Conservation (phyloP, 495 filamentous ascomycete genomes). For the Penicillium desertorum region DNA sequence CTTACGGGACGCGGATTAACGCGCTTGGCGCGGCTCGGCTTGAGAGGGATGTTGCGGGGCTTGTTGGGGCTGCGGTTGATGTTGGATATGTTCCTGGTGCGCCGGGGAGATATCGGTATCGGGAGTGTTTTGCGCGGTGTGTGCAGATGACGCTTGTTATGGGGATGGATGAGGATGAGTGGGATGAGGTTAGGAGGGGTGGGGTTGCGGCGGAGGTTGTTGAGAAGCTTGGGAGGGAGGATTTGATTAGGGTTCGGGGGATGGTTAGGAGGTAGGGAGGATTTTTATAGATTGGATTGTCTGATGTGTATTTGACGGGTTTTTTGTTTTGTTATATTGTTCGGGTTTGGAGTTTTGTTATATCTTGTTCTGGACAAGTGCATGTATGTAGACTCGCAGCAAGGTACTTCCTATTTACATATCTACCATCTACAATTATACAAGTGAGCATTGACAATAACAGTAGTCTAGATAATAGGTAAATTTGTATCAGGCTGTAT, state of each 20-base stretch:
- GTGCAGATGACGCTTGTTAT: conserved; percentile 85
- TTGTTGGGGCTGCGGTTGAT: conserved; percentile 72
- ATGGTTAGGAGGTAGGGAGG: conserved; percentile 48
- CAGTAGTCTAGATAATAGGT: background rate
- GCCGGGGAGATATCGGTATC: conserved; percentile 62
- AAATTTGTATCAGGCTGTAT: conserved; percentile 1
- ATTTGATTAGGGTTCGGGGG: conserved; percentile 59
- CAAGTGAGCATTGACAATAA: background rate
- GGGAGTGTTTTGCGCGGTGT: conserved; percentile 77
- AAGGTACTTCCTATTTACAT: background rate
- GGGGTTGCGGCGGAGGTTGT: conserved; percentile 45
- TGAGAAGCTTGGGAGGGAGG: conserved; percentile 57
- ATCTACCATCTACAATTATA: background rate
- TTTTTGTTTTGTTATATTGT: background rate
- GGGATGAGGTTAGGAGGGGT: conserved; percentile 67
- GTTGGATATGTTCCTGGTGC: conserved; percentile 50
- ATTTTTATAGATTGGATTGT: background rate
- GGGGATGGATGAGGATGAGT: conserved; percentile 98
- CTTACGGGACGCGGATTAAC: conserved; percentile 76
- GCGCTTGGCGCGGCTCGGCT: conserved; percentile 81
- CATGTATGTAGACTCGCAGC: background rate
- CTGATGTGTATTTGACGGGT: background rate
- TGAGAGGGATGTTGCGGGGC: conserved; percentile 81
- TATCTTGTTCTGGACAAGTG: background rate
- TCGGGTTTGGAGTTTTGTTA: background rate